Base-by-base conservation (phyloP, 805 yeast species). In the Saccharomyces kudriavzevii region DNA sequence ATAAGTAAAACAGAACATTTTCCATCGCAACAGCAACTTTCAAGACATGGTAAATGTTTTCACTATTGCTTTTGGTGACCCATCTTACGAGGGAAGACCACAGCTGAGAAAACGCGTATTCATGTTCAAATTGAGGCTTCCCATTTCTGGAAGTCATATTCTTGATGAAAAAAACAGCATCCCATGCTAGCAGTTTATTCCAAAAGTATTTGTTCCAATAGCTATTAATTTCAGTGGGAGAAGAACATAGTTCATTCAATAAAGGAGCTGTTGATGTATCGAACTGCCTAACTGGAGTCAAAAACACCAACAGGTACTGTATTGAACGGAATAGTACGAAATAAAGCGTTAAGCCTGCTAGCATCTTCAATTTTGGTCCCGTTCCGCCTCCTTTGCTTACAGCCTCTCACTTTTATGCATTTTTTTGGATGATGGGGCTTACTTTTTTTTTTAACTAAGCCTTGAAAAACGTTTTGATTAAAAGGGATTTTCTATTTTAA, bases 71-170 rank as follows among this genome's bases (percentile, higher is more conserved):
- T 10, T 26, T 22, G 14, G 35, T 17, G 10, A 52, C 5, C 22
- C 9, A 52, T 27, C 59, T 65, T 3, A 85, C 68, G 3, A 83
- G 48, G 25, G 79, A 64, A 73, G 85, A 77, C 96, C 96, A 92
- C 1, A 81, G 63, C 10, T 87, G 87, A 27, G 95, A 83, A 66
- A 89, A 92, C 4, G 95, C 97, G 77, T 81, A 87, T 69, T 90
- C 96, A 67, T 92, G 96, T 69, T 92, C 98, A 68, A 76, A 91
- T n/a, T 71, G 66, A 1, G 75, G 70, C 14, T 70, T 67, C 0
- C 77, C 81, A 14, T 77, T 67, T 9, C 69, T 64, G 31, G 52
- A 27, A 22, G 87, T 80, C 52, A 84, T 66, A 6, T 57, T 58
- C 47, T 83, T 81, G 14, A 79, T 67, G 63, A 87, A 90, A 68